Evolutionary conservation across 805 yeast species (phyloP), one percentile per base, ranked within the genome.

Genomic region (Lipomyces mesembrius): DNA sequence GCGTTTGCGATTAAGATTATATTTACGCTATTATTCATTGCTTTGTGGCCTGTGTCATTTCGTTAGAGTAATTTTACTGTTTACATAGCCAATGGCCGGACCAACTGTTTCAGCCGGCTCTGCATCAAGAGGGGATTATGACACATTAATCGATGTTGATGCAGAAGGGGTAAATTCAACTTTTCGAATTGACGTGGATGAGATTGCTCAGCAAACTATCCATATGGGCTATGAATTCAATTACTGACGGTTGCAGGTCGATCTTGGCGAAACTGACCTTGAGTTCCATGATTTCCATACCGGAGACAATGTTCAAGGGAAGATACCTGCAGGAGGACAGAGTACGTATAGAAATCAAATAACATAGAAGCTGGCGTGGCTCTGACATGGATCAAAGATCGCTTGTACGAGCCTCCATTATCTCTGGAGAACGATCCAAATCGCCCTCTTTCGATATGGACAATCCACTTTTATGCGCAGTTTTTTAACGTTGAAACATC

Each of bases 401-500:
- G 57, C 54, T 12, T 51, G 43, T 67, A 63, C 59, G 67, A 63
- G 37, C 59, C 69, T 8, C 63, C 69, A 7, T 14, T 62, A 1
- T 7, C 66, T 7, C 14, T 63, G 3, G 70, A 66, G 32, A 62
- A 63, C 39, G 70, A 68, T 52, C 68, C 71, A 3, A 60, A 63
- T 46, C 67, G 66, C 27, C 65, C 64, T 11, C 25, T 52, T 32
- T 59, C 60, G 52, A 62, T 68, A 54, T 68, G 71, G 71, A 39
- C 65, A 11, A 56, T 68, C 32, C 64, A 62, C 20, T 68, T 63
- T 39, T 68, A 68, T 57, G 63, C 65, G 49, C 71, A 83, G 68
- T 90, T 80, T 75, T 91, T 90, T 77, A 90, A 91, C 75, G 80
- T 91, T 59, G 88, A 85, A 70, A 87, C 92, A 3, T 78, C 76